phyloP scores from a whole-genome alignment of 768 basidiomycete genomes.

The Suillus fuscotomentosus region DNA sequence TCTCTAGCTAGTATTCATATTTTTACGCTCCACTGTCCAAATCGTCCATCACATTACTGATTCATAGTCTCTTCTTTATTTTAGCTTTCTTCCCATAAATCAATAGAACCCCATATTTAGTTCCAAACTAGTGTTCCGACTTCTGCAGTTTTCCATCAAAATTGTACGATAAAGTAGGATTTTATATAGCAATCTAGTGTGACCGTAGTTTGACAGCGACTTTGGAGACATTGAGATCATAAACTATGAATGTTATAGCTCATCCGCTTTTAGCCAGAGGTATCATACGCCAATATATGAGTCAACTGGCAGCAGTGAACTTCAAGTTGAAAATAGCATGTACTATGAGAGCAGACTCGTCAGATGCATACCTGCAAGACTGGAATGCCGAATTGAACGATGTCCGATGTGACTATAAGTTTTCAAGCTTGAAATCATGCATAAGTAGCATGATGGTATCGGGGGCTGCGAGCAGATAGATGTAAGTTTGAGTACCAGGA shows the following conservation, averaged over 20 bases:
- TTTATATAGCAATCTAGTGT: background rate
- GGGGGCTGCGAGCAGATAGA: too few species aligned
- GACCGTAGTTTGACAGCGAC: background rate
- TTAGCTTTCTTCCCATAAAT: background rate
- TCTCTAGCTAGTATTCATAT: too few species aligned
- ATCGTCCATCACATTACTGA: background rate
- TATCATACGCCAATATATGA: too few species aligned
- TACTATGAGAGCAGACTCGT: background rate
- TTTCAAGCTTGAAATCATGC: too few species aligned
- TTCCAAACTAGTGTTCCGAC: background rate
- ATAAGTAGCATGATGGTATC: too few species aligned
- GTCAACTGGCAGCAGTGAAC: too few species aligned
- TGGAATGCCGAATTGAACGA: constrained; percentile 20
- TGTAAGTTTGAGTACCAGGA: too few species aligned
- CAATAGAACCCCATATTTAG: background rate
- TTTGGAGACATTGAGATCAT: background rate
- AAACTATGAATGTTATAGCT: background rate
- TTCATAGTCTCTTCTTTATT: background rate
- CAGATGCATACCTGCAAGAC: constrained; percentile 44
- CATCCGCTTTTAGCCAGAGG: background rate
- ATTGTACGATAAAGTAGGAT: background rate
- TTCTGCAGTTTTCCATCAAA: background rate
- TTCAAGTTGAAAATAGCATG: constrained; percentile 2
- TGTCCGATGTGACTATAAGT: constrained; percentile 6
- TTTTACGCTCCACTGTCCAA: background rate